Evolutionary conservation across 1,139 yeast genomes (phyloP), one percentile per base, ranked within the genome.

Genomic region (Yamadazyma triangularis): DNA sequence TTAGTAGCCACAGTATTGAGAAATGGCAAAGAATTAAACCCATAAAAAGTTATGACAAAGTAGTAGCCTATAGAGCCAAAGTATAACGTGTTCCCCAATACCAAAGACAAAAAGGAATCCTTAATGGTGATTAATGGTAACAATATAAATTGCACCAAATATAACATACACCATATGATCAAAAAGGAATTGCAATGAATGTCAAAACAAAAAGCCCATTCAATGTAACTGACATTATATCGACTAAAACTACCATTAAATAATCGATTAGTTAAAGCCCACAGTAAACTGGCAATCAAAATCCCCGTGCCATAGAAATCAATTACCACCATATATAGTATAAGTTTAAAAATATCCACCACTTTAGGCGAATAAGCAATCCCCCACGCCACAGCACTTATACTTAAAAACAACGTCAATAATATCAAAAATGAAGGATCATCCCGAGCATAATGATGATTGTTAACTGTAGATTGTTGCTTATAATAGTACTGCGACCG

Each of bases 171-270:
- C 94, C 95, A 87, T 33, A 88, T 79, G 16, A 84, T 66, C 44
- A 88, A 62, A 48, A 86, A 88, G 22, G 95, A 76, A 56, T 88
- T 88, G 59, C 96, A 87, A 56, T 88, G 96, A 15, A 88, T 80
- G 51, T 88, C 96, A 54, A 88, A 88, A 58, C 96, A 87, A 52
- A 86, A 88, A 0, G 91, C 89, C 96, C 96, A 88, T 50, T 87
- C 96, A 29, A 88, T 68, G 41, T 77, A 75, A 33, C 77, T 76
- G 26, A 73, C 70, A 32, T 51, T 58, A 38, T 56, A 56, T 29
- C 40, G 44, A n/a, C 37, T 30, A 8, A 39, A 31, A 20, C 47
- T 20, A 6, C 20, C 20, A 36, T 62, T 64, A 42, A 86, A 70
- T 38, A 84, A 66, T 44, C 70, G 70, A 50, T 83, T 84, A 20